These are phyloP conservation scores for Pholiota molesta DNA, from an alignment of 768 basidiomycete genomes.

Conservation along the genomic window DNA sequence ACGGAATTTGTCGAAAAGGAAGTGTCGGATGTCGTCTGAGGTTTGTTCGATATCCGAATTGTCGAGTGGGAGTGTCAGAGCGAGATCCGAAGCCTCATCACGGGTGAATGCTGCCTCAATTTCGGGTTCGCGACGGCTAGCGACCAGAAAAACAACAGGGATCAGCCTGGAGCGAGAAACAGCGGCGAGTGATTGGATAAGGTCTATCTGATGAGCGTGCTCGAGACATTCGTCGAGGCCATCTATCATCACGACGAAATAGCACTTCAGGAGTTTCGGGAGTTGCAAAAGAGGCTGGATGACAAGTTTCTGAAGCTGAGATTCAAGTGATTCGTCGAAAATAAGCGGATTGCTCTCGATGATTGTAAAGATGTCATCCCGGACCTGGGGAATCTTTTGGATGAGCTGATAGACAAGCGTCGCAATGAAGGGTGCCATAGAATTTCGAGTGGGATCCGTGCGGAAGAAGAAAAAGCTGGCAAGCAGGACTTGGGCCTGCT, in stretches of 20 bases:
- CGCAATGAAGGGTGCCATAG: conserved; percentile 7
- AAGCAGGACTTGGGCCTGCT: no score
- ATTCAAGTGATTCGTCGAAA: conserved; percentile 11
- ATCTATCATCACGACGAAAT: background rate
- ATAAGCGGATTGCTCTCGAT: conserved; percentile 15
- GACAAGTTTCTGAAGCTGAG: conserved; percentile 13
- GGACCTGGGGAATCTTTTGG: conserved; percentile 9
- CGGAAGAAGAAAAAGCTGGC: background rate
- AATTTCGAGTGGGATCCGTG: conserved; percentile 4
- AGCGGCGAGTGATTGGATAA: background rate
- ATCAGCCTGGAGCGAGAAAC: background rate
- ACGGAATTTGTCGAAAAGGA: background rate
- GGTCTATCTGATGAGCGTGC: background rate
- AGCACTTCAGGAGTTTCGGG: background rate
- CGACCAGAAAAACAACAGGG: background rate
- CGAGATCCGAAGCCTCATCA: background rate
- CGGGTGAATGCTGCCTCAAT: background rate
- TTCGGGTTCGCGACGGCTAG: background rate
- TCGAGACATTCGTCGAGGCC: background rate
- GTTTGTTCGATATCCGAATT: background rate
- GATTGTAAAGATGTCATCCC: background rate
- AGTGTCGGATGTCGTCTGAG: conserved; percentile 6
- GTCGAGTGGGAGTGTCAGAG: background rate
- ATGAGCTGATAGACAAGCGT: conserved; percentile 21
- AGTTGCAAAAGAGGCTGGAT: conserved; percentile 1